These are phyloP conservation scores for Trichoderma sp. DNA, from an alignment of 2,329 filamentous ascomycete genomes.

Conservation along the genomic window DNA sequence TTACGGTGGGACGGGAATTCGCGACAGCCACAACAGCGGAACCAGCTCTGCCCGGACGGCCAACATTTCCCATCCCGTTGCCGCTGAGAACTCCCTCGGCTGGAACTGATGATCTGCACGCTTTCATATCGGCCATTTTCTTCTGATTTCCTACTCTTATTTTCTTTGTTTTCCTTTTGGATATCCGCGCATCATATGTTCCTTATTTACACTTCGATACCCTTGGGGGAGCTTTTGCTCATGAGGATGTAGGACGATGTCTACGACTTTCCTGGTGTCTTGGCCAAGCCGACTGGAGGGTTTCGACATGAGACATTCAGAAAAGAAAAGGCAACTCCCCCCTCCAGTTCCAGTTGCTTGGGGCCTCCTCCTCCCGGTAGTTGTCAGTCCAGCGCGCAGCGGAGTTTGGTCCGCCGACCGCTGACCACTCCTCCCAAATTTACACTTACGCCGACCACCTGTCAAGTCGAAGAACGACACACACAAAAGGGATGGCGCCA, in stretches of 20 bases:
- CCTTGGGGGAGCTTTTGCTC: constrained; percentile 35
- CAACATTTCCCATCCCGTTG: constrained; percentile 85
- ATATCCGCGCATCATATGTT: constrained; percentile 30
- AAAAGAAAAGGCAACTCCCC: not conserved
- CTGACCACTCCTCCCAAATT: constrained; percentile 22
- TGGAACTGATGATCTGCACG: constrained; percentile 68
- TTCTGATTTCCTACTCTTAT: constrained; percentile 29
- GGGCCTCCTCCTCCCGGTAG: constrained; percentile 9
- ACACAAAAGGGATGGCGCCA: constrained; percentile 19
- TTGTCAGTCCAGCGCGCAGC: constrained; percentile 12
- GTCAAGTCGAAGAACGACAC: not conserved
- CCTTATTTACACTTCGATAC: constrained; percentile 39
- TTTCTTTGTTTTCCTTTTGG: constrained; percentile 33
- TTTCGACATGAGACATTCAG: not conserved
- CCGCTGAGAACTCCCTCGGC: constrained; percentile 90
- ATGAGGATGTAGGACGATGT: constrained; percentile 21
- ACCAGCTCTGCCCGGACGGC: constrained; percentile 57
- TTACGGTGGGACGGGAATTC: constrained; percentile 55
- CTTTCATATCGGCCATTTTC: constrained; percentile 31
- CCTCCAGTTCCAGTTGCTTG: not conserved
- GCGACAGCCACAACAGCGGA: constrained; percentile 69
- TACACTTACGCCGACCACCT: constrained; percentile 25
- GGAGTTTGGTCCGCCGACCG: not conserved
- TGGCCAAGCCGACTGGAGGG: constrained; percentile 7
- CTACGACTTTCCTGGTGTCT: constrained; percentile 19